Evolutionary conservation across 345 rosid genomes (phyloP).

Genomic region (Rhodamnia argentea): DNA sequence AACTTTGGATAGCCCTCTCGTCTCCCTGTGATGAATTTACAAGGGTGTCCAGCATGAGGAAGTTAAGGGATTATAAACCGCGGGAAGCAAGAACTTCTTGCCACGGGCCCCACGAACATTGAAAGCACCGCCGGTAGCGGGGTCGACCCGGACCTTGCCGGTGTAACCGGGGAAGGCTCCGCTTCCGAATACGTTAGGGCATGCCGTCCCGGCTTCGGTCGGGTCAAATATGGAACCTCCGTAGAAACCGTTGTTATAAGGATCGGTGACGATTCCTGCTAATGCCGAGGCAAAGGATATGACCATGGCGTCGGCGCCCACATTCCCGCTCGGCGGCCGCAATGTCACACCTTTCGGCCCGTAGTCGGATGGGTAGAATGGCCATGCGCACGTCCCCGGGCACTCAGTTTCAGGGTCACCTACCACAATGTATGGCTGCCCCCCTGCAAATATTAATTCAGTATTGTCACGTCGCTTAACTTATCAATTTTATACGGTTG

Average conservation of each 20-base stretch:
- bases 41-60: constrained; percentile 30
- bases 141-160: constrained; percentile 33
- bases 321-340: constrained; percentile 44
- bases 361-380: constrained; percentile 29
- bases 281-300: constrained; percentile 46
- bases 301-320: constrained; percentile 60
- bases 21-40: not conserved
- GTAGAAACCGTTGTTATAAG: constrained; percentile 18
- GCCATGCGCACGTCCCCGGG: constrained; percentile 68
- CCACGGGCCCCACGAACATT: constrained; percentile 42
- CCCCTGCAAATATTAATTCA: not conserved
- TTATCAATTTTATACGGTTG: no score
- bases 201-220: constrained; percentile 26
- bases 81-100: constrained; percentile 58
- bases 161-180: constrained; percentile 40
- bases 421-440: constrained; percentile 35
- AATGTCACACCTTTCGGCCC: constrained; percentile 34
- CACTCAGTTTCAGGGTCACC: constrained; percentile 59
- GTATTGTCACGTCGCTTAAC: not conserved
- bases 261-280: constrained; percentile 38
- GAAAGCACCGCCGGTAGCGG: constrained; percentile 33
- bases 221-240: not conserved
- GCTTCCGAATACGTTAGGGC: constrained; percentile 44
- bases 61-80: constrained; percentile 51
- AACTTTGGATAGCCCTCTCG: not conserved